A percentile compares a stretch with the other conserved stretches of the same genome.
phyloP scores from a whole-genome alignment of 108 stramenopile genomes.

The Epithemia pelagica region DNA sequence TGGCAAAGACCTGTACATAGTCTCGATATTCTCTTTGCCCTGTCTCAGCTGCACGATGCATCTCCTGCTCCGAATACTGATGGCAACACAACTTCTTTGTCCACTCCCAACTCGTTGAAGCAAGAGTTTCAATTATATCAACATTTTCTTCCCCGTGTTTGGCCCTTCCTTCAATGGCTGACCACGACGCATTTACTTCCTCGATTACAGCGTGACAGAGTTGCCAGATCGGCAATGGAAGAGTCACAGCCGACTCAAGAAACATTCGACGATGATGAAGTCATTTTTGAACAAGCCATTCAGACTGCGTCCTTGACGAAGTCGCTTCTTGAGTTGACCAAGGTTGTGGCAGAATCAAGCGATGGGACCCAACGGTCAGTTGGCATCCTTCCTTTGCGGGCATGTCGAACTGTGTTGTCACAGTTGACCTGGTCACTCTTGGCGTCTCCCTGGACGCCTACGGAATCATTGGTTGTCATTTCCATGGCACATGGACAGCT shows the following conservation, averaged over 20 bases:
- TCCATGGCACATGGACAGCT: background rate
- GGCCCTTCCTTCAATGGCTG: constrained; percentile 18
- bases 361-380: background rate
- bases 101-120: background rate
- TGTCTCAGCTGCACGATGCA: background rate
- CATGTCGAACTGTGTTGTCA: background rate
- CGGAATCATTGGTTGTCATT: background rate
- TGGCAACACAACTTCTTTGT: constrained; percentile 1
- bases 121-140: background rate
- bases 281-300: background rate
- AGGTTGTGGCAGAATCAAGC: background rate
- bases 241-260: background rate
- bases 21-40: background rate
- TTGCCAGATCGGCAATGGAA: too few species aligned
- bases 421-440: background rate
- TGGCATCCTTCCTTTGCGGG: background rate
- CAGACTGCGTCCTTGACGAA: background rate
- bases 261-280: background rate
- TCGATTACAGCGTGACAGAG: too few species aligned
- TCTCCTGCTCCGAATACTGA: background rate
- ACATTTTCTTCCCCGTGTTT: constrained; percentile 14
- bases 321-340: background rate
- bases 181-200: background rate
- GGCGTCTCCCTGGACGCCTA: background rate
- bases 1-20: background rate